These are phyloP conservation scores for Cymodocea nodosa DNA, from an alignment of 116 monocot species.

Conservation along the genomic window DNA sequence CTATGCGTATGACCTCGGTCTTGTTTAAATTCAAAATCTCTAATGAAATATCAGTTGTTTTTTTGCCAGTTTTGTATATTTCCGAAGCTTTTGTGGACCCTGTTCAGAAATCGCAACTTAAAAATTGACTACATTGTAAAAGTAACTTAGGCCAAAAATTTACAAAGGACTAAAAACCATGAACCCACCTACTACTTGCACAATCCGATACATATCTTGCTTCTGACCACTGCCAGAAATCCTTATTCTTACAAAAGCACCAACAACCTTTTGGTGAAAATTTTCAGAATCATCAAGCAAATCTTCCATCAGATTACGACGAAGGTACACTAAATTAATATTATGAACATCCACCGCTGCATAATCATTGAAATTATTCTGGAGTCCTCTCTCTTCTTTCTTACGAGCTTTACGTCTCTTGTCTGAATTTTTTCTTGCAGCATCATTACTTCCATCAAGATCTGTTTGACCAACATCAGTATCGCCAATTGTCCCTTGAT, in stretches of 20 bases:
- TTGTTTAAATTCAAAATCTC: conserved; percentile 92
- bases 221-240: conserved; percentile 65
- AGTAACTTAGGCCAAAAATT: background rate
- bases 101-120: conserved; percentile 11
- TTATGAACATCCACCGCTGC: conserved; percentile 96
- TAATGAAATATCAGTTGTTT: conserved; percentile 57
- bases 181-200: conserved; percentile 84
- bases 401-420: conserved; percentile 57
- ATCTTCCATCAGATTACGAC: conserved; percentile 82
- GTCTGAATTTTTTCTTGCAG: conserved; percentile 25
- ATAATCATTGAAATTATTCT: conserved; percentile 73
- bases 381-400: conserved; percentile 43
- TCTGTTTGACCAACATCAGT: conserved; percentile 52
- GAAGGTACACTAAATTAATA: conserved; percentile 66
- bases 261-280: conserved; percentile 68
- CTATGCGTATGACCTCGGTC: conserved; percentile 52
- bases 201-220: conserved; percentile 92
- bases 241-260: conserved; percentile 85
- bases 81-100: conserved; percentile 52
- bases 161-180: background rate
- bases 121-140: background rate
- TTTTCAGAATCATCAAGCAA: conserved; percentile 72
- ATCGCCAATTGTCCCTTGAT: conserved; percentile 30
- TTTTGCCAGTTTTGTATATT: conserved; percentile 87
- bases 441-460: conserved; percentile 44